Conservation (phyloP, 345 rosid genomes). For the Pseudoturritis turrita region DNA sequence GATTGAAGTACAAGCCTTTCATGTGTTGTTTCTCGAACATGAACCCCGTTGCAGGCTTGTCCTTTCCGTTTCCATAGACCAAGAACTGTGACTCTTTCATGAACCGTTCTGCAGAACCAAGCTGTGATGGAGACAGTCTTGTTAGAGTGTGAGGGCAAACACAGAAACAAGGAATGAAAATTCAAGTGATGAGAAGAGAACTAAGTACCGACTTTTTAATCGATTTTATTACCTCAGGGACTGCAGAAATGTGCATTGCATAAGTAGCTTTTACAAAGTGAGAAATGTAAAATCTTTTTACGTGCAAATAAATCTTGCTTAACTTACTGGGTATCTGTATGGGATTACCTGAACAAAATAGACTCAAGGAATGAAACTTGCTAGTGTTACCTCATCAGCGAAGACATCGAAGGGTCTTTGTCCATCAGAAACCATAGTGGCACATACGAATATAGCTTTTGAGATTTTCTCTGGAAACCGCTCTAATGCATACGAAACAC, state of each 20-base stretch:
- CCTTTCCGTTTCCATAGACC: conserved; percentile 78
- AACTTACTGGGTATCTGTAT: too few species aligned
- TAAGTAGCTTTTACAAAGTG: too few species aligned
- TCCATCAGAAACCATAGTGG: conserved; percentile 78
- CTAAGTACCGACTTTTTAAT: not conserved
- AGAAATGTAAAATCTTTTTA: too few species aligned
- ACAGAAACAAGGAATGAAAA: not conserved
- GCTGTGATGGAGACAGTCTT: conserved; percentile 48
- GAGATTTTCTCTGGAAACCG: conserved; percentile 63
- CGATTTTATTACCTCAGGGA: not conserved
- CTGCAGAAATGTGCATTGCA: not conserved
- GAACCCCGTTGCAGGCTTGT: conserved; percentile 83
- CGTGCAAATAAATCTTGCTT: too few species aligned
- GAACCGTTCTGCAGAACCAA: conserved; percentile 86
- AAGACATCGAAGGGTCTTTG: conserved; percentile 89
- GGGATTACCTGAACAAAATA: not conserved
- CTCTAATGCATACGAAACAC: conserved; percentile 80
- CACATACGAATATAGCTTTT: conserved; percentile 77
- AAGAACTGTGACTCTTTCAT: conserved; percentile 79
- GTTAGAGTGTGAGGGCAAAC: not conserved
- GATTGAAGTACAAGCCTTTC: conserved; percentile 88
- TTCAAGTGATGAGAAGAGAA: not conserved
- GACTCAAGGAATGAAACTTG: not conserved
- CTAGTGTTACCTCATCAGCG: conserved; percentile 65
- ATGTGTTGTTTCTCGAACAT: conserved; percentile 81